phyloP scores from a whole-genome alignment of 306 rosid species.

The Corylus avellana region DNA sequence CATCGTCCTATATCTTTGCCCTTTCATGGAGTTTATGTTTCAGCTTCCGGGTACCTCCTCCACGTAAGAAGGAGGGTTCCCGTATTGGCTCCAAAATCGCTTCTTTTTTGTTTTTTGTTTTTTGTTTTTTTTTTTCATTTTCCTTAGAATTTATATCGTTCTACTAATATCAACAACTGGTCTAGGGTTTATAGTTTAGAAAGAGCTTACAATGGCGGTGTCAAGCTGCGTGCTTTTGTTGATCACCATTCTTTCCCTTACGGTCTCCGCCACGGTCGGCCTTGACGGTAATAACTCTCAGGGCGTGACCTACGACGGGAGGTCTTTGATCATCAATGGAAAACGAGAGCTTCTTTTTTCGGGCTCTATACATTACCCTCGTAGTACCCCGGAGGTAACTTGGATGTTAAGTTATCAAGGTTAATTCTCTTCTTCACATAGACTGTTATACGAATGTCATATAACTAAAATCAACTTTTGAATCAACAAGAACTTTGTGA shows the following conservation, averaged over 20 bases:
- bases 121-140: background rate
- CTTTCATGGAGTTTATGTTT: background rate
- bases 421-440: background rate
- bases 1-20: background rate
- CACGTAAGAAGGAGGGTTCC: constrained; percentile 25
- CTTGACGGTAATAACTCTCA: background rate
- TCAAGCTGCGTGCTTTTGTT: constrained; percentile 2
- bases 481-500: no score
- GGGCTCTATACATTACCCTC: constrained; percentile 84
- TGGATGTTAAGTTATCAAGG: background rate
- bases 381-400: constrained; percentile 70
- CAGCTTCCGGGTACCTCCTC: constrained; percentile 33
- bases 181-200: background rate
- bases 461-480: no score
- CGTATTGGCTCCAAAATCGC: background rate
- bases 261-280: constrained; percentile 21
- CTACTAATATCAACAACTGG: background rate
- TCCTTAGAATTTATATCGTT: background rate
- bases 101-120: background rate
- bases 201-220: background rate
- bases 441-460: no score
- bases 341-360: constrained; percentile 68
- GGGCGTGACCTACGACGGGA: constrained; percentile 69
- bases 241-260: constrained; percentile 18
- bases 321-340: constrained; percentile 63